These are phyloP conservation scores for Alternaria atra DNA, from an alignment of 2,329 filamentous ascomycete species.

Conservation along the genomic window DNA sequence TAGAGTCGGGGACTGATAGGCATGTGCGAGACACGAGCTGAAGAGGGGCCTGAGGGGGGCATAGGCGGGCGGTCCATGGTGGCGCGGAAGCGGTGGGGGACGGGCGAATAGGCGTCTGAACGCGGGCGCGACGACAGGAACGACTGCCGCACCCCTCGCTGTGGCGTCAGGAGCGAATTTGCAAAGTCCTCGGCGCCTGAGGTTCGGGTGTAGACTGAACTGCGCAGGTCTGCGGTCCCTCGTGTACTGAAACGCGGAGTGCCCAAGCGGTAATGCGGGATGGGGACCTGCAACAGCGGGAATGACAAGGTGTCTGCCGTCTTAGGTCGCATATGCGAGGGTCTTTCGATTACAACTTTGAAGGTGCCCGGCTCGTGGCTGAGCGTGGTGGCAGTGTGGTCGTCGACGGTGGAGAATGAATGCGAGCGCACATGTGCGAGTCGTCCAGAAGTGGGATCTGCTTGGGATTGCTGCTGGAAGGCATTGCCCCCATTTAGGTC, in stretches of 20 bases:
- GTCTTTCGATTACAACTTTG: conserved; percentile 81
- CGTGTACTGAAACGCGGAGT: conserved; percentile 80
- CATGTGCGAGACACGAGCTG: conserved; percentile 48
- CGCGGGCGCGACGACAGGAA: conserved; percentile 48
- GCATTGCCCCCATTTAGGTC: conserved; percentile 29
- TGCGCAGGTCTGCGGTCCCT: conserved; percentile 79
- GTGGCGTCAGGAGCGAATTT: conserved; percentile 64
- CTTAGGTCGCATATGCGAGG: conserved; percentile 68
- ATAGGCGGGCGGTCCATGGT: conserved; percentile 49
- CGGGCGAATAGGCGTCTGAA: conserved; percentile 50
- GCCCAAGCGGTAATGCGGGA: conserved; percentile 85
- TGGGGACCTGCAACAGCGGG: conserved; percentile 74
- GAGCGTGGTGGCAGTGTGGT: conserved; percentile 59
- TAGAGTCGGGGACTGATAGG: conserved; percentile 74
- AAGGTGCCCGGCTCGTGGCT: conserved; percentile 73
- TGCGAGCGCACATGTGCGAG: conserved; percentile 63
- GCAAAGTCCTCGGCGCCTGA: conserved; percentile 74
- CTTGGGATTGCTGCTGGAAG: conserved; percentile 20
- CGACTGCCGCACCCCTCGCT: conserved; percentile 45
- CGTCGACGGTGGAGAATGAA: conserved; percentile 80
- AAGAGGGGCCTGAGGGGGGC: conserved; percentile 46
- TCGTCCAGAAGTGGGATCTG: conserved; percentile 25
- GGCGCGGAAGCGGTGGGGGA: conserved; percentile 43
- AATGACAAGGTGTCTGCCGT: conserved; percentile 66
- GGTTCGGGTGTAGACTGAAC: conserved; percentile 76